A percentile compares a stretch with the other conserved stretches of the same genome.
Evolutionary conservation across 2,329 filamentous ascomycete species (phyloP).

Genomic region (Microsporum audouinii): DNA sequence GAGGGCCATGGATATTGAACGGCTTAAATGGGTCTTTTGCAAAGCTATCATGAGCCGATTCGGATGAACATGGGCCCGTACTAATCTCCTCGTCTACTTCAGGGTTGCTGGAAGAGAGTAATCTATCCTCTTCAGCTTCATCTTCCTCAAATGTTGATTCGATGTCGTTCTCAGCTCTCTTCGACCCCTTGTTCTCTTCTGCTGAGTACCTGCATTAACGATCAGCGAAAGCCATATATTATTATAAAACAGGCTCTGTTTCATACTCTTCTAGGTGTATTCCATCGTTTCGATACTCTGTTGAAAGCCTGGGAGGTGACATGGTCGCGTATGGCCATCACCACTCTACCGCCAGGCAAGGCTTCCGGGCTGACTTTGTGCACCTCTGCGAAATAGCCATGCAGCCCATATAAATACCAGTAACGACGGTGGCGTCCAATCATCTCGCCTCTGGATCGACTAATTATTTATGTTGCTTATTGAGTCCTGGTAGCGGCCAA

Average conservation of each 20-base stretch:
- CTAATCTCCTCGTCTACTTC: neutral
- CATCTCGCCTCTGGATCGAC: neutral
- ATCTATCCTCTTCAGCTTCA: neutral
- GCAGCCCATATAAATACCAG: neutral
- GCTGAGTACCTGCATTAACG: neutral
- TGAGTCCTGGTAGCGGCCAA: neutral
- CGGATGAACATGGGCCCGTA: neutral
- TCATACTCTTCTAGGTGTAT: neutral
- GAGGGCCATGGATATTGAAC: neutral
- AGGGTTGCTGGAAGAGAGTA: neutral
- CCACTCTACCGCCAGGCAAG: neutral
- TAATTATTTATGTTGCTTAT: neutral
- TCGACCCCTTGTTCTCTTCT: neutral
- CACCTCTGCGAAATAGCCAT: neutral
- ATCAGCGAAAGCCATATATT: neutral
- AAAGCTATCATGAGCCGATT: conserved; percentile 1
- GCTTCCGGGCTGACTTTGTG: neutral
- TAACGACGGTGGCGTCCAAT: neutral
- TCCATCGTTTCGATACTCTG: neutral
- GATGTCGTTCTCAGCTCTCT: neutral
- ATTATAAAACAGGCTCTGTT: neutral
- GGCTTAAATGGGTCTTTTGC: conserved; percentile 8
- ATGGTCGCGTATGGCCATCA: neutral
- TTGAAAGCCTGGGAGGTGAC: neutral
- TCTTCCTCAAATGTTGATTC: neutral